Percentiles rank a stretch among this genome's conserved stretches.
phyloP scores from a whole-genome alignment of 108 stramenopile genomes.

The Cyclotella distinguenda region DNA sequence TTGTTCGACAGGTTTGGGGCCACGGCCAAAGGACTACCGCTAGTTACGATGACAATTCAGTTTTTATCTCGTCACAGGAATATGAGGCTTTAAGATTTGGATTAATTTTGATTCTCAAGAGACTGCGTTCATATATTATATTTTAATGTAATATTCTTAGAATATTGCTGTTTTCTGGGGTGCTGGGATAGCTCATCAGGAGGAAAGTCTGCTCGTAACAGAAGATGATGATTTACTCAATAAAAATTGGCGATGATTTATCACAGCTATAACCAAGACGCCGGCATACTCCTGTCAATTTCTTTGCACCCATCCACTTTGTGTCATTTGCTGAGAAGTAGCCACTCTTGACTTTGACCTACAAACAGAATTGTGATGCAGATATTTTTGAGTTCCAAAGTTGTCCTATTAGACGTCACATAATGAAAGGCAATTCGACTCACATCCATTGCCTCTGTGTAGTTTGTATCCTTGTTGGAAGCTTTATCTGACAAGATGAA shows the following conservation, averaged over 20 bases:
- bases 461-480: background rate
- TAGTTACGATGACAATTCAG: no score
- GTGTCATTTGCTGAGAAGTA: conserved; percentile 14
- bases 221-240: no score
- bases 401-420: background rate
- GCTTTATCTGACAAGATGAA: background rate
- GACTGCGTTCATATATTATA: no score
- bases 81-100: no score
- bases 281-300: conserved; percentile 6
- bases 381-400: background rate
- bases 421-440: background rate
- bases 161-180: background rate
- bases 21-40: no score
- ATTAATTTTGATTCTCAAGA: no score
- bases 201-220: no score
- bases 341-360: conserved; percentile 2
- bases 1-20: no score
- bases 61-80: no score
- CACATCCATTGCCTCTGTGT: conserved; percentile 8
- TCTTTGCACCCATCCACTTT: conserved; percentile 14
- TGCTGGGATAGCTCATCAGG: no score
- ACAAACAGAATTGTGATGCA: background rate
- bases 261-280: conserved; percentile 25
- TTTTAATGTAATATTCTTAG: no score
- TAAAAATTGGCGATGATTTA: conserved; percentile 4